These are phyloP conservation scores for Ammopiptanthus mongolicus DNA, from an alignment of 306 rosid species.

Conservation along the genomic window DNA sequence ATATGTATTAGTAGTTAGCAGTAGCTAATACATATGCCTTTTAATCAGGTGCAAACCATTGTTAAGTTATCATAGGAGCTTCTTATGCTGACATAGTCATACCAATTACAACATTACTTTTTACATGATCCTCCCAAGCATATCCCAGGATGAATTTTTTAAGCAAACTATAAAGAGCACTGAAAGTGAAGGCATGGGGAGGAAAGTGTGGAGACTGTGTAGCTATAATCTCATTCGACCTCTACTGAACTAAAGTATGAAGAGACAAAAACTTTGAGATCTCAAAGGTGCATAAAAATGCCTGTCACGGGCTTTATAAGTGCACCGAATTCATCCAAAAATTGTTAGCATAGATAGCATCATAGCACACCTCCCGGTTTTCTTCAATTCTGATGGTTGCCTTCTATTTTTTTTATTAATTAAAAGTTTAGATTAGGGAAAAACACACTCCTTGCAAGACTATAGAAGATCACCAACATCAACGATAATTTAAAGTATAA, in stretches of 20 bases:
- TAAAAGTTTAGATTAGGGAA: too few relatives aligned
- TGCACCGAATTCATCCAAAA: background rate
- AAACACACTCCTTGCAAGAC: too few relatives aligned
- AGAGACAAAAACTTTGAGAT: background rate
- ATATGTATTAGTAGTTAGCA: background rate
- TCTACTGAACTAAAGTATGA: too few relatives aligned
- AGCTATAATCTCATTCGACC: too few relatives aligned
- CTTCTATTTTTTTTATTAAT: too few relatives aligned
- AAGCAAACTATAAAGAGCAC: background rate
- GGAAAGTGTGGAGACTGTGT: background rate
- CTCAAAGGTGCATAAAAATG: background rate
- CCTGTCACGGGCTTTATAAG: background rate
- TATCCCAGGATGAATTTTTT: background rate
- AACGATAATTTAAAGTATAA: too few relatives aligned
- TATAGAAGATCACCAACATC: too few relatives aligned
- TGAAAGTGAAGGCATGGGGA: background rate
- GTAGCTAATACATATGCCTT: slow-evolving; percentile 24
- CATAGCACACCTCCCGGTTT: too few relatives aligned
- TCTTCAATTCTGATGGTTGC: too few relatives aligned
- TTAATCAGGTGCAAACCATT: slow-evolving; percentile 78
- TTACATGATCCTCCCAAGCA: background rate
- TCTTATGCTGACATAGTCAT: background rate
- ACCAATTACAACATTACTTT: background rate
- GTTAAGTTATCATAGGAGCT: slow-evolving; percentile 40
- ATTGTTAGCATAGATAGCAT: background rate